These are phyloP conservation scores for Yamadazyma mexicana DNA, from an alignment of 1,139 yeast genomes.

Conservation along the genomic window DNA sequence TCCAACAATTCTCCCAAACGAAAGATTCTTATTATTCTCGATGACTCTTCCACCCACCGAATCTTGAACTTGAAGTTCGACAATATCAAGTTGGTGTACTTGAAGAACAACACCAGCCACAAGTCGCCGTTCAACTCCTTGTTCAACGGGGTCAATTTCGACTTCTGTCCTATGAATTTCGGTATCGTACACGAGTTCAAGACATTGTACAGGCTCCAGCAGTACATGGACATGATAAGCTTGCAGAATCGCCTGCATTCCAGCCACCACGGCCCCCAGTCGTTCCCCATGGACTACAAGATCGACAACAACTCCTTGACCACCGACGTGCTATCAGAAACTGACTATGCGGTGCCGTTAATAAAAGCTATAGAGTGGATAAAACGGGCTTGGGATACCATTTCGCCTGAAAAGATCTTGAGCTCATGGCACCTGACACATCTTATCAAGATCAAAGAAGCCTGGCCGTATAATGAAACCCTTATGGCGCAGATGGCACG, in stretches of 20 bases:
- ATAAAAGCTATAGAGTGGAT: conserved; percentile 60
- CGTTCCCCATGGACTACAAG: conserved; percentile 9
- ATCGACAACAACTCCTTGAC: conserved; percentile 15
- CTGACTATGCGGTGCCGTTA: conserved; percentile 48
- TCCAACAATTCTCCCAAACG: conserved; percentile 38
- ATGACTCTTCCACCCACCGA: conserved; percentile 65
- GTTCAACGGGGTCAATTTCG: conserved; percentile 39
- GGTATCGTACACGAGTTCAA: conserved; percentile 67
- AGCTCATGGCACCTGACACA: conserved; percentile 53
- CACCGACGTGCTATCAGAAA: conserved; percentile 32
- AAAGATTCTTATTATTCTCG: conserved; percentile 55
- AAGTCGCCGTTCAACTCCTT: conserved; percentile 39
- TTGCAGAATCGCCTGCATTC: conserved; percentile 24
- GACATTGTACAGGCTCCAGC: conserved; percentile 57
- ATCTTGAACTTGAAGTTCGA: conserved; percentile 56
- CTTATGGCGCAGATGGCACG: conserved; percentile 2
- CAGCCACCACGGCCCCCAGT: conserved; percentile 1
- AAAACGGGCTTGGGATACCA: conserved; percentile 54
- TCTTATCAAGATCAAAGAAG: conserved; percentile 20
- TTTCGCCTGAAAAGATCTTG: conserved; percentile 46
- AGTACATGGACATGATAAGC: conserved; percentile 52
- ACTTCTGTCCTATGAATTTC: conserved; percentile 63
- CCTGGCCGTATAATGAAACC: conserved; percentile 24
- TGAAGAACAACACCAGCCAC: conserved; percentile 42
- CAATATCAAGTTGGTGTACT: conserved; percentile 48